Conservation (phyloP, 2,329 filamentous ascomycete genomes). For the Orbilia quercus region DNA sequence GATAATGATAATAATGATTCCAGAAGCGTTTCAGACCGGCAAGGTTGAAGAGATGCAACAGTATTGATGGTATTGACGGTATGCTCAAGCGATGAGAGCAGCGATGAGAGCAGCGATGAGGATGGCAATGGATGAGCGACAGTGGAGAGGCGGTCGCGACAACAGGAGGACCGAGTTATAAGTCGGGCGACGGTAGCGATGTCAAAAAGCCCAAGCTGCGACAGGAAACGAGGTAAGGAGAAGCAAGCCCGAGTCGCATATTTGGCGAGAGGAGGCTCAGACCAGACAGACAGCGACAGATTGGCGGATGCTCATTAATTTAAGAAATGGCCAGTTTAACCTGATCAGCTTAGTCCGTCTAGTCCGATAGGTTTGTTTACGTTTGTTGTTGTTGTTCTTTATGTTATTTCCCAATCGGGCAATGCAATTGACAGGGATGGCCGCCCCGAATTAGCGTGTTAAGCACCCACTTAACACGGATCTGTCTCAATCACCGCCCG, state of each 20-base stretch:
- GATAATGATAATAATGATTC: slow-evolving; percentile 11
- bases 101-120: too few species aligned
- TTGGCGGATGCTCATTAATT: slow-evolving; percentile 40
- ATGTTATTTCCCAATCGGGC: slow-evolving; percentile 30
- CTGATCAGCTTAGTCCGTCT: slow-evolving; percentile 25
- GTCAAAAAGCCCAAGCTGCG: background rate
- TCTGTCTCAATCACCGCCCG: background rate
- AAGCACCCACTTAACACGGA: slow-evolving; percentile 28
- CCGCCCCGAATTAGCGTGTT: slow-evolving; percentile 25
- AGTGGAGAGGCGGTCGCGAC: background rate
- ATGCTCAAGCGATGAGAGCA: background rate
- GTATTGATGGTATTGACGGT: slow-evolving; percentile 5
- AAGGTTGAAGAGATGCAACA: slow-evolving; percentile 2
- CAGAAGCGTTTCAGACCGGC: background rate
- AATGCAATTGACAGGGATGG: slow-evolving; percentile 33
- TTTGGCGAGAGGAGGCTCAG: slow-evolving; percentile 11
- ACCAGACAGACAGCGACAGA: too few species aligned
- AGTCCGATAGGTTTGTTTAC: slow-evolving; percentile 39
- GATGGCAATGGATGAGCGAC: too few species aligned
- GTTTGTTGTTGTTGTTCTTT: slow-evolving; percentile 51
- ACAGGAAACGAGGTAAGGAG: slow-evolving; percentile 1
- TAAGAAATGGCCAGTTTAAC: slow-evolving; percentile 17
- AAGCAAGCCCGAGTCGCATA: slow-evolving; percentile 6
- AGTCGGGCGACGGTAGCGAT: background rate
- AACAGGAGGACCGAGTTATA: background rate